phyloP scores from a whole-genome alignment of 1,284 basidiomycete species.

The Peniophora sp. region DNA sequence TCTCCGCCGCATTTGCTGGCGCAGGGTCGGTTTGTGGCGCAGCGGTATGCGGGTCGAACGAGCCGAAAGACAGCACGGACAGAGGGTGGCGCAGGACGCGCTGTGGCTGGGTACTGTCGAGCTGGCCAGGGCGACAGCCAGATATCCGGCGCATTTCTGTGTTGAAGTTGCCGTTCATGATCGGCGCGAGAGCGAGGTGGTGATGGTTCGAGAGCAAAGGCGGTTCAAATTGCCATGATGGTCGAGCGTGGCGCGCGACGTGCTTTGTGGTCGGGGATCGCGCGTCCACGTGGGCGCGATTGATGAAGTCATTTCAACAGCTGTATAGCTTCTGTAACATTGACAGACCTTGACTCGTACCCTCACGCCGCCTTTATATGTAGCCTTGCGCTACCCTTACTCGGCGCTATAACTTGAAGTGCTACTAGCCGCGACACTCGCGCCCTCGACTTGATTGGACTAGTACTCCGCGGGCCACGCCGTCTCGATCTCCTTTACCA shows the following conservation, averaged over 20 bases:
- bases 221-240: not conserved
- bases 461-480: too few species aligned
- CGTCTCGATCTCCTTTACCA: too few species aligned
- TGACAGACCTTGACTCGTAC: not conserved
- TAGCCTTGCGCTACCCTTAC: not conserved
- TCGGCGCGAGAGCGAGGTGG: not conserved
- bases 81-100: conserved; percentile 49
- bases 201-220: not conserved
- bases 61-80: conserved; percentile 55
- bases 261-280: too few species aligned
- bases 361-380: not conserved
- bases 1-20: conserved; percentile 31
- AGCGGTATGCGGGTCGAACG: conserved; percentile 60
- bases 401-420: too few species aligned
- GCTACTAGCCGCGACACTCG: too few species aligned
- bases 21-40: conserved; percentile 28
- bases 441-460: too few species aligned
- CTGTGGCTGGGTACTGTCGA: conserved; percentile 50
- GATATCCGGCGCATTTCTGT: conserved; percentile 1
- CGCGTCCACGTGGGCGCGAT: too few species aligned
- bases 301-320: not conserved
- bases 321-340: conserved; percentile 1
- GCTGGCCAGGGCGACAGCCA: conserved; percentile 40
- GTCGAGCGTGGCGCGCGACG: too few species aligned
- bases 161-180: not conserved